Base-by-base conservation (phyloP, 2,329 filamentous ascomycete genomes). In the Hymenoscyphus infarciens region DNA sequence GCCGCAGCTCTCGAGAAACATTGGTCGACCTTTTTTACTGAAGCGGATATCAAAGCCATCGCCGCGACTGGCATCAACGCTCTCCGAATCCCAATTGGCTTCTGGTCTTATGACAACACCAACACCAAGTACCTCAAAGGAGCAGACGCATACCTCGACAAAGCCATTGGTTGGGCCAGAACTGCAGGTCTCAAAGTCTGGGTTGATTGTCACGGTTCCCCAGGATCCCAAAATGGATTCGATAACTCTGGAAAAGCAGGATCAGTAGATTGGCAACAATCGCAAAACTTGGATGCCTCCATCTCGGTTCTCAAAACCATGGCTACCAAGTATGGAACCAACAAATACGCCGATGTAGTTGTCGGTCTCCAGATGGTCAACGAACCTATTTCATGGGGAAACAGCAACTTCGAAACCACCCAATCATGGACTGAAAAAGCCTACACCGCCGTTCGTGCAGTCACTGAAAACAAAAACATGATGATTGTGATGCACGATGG, bases 31-130 rank as follows among this genome's bases (percentile, higher is more conserved):
- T 86, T 71, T 74, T 80, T 70, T 80, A 80, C 68, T 35, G 74
- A 75, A 60, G 57, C 67, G 1, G 76, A 79, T 62, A 74, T 80
- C 63, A 67, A 73, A 38, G 64, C 70, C 63, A 83, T 86, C 63
- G 77, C 77, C 22, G 74, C 78, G 29, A 77, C 81, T 1, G 83
- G 83, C 10, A 82, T 86, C 73, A 85, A 86, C 69, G 72, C 82
- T 19, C 79, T 86, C 8, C 79, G 83, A n/a, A 82, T 86, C 57
- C 83, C 83, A 0, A 77, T 85, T 60, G 82, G 82, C 1, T 86
- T 77, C 71, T 86, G 83, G 83, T 82, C 83, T 13, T 84, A 81
- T 66, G 77, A 82, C 60, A 82, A 81, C 27, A 70, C 75, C 38
- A 72, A 78, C 39, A 76, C 77, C 16, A 80, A 82, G 0, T 86